phyloP scores from a whole-genome alignment of 176 grass and related monocot species.

The Tillandsia leiboldiana region DNA sequence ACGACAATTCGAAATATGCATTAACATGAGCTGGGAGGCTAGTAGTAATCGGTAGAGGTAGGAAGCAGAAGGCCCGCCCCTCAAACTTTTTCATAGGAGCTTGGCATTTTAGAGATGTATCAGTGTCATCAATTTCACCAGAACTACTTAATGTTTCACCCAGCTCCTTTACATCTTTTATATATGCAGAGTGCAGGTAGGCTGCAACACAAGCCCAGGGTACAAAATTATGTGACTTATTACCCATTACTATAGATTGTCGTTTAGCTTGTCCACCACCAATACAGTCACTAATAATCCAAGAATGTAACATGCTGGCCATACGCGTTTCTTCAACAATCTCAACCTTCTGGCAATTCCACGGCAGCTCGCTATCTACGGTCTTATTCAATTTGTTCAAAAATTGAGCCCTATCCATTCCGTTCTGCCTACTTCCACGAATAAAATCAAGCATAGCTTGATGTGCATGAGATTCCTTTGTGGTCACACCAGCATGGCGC shows the following conservation, averaged over 20 bases:
- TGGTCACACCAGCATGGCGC: constrained; percentile 32
- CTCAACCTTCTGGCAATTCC: constrained; percentile 72
- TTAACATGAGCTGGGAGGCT: constrained; percentile 80
- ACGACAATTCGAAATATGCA: constrained; percentile 99
- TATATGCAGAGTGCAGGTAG: constrained; percentile 64
- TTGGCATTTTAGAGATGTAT: constrained; percentile 34
- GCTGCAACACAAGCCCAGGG: constrained; percentile 96
- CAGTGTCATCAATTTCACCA: constrained; percentile 32
- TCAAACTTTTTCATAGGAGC: constrained; percentile 50
- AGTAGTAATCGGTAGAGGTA: constrained; percentile 83
- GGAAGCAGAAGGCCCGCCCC: constrained; percentile 87
- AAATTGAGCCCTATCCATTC: constrained; percentile 79
- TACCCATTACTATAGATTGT: constrained; percentile 53
- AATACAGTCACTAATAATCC: constrained; percentile 87
- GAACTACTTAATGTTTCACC: constrained; percentile 24
- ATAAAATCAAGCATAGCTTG: constrained; percentile 65
- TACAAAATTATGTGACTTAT: constrained; percentile 77
- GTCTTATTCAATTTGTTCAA: constrained; percentile 81
- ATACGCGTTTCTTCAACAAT: constrained; percentile 57
- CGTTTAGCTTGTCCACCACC: constrained; percentile 74
- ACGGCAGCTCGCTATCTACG: constrained; percentile 74
- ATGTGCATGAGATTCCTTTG: constrained; percentile 60
- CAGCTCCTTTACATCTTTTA: constrained; percentile 55
- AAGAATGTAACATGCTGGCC: constrained; percentile 45
- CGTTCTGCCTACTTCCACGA: constrained; percentile 50